Percentiles rank a stretch among this genome's conserved stretches.
Conservation (phyloP, 257 asterid genomes). For the Solanum verrucosum region DNA sequence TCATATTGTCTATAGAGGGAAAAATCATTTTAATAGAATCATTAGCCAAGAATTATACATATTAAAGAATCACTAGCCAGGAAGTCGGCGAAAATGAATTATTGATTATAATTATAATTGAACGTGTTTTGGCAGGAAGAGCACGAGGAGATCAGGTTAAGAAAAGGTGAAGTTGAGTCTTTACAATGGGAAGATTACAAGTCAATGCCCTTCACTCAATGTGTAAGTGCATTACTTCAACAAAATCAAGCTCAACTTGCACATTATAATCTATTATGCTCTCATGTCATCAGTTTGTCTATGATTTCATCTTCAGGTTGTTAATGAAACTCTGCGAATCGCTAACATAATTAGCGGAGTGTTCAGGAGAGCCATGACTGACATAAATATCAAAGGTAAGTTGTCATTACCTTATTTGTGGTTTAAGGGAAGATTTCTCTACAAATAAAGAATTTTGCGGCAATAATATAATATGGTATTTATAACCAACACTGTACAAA, state of each 20-base stretch:
- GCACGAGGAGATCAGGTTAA: conserved; percentile 68
- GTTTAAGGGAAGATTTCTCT: not conserved
- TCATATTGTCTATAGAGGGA: not conserved
- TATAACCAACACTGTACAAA: not conserved
- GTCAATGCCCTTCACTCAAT: conserved; percentile 92
- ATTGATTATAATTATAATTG: not conserved
- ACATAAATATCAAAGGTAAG: conserved; percentile 74
- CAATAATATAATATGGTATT: not conserved
- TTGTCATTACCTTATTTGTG: not conserved
- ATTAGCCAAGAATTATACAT: not conserved
- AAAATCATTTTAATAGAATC: not conserved
- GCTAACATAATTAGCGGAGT: conserved; percentile 91
- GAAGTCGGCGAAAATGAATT: not conserved
- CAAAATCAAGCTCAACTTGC: not conserved
- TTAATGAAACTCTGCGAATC: conserved; percentile 82
- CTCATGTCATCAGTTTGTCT: not conserved
- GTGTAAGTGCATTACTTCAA: conserved; percentile 43
- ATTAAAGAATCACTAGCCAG: not conserved
- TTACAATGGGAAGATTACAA: conserved; percentile 90
- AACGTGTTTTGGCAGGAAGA: conserved; percentile 48
- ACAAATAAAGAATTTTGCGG: not conserved
- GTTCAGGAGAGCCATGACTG: conserved; percentile 76
- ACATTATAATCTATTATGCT: not conserved
- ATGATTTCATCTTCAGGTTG: conserved; percentile 38
- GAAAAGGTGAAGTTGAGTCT: conserved; percentile 37